Conservation (phyloP, 257 asterid genomes). For the Fraxinus anomala region DNA sequence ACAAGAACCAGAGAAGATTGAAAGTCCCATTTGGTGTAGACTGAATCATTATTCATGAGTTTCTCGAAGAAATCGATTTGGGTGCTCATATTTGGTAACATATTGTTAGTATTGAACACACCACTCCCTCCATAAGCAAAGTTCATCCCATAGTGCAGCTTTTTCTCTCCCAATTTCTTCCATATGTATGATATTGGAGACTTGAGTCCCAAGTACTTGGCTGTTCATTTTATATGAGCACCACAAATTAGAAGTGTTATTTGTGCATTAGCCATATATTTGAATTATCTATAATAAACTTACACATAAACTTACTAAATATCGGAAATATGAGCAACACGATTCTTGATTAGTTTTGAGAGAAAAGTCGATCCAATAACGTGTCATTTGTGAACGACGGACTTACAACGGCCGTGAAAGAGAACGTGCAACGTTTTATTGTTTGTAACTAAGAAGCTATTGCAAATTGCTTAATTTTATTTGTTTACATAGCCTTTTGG, state of each 20-base stretch:
- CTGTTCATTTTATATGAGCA: slow-evolving; percentile 37
- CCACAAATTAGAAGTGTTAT: not conserved
- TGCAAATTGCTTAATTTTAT: not conserved
- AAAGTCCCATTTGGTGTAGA: slow-evolving; percentile 51
- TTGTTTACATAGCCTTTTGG: not conserved
- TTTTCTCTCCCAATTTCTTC: slow-evolving; percentile 53
- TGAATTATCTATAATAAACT: not conserved
- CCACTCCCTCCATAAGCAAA: slow-evolving; percentile 97
- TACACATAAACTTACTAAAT: too few species aligned
- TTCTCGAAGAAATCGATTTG: not conserved
- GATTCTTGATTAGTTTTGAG: not conserved
- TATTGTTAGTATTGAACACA: slow-evolving; percentile 55
- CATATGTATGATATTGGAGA: slow-evolving; percentile 70
- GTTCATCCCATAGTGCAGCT: slow-evolving; percentile 59
- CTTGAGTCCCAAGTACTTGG: slow-evolving; percentile 63
- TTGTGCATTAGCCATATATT: not conserved
- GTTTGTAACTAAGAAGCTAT: not conserved
- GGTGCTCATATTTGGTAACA: slow-evolving; percentile 56
- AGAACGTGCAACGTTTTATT: not conserved
- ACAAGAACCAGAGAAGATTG: slow-evolving; percentile 57
- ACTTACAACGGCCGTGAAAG: not conserved
- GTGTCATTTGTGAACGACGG: too few species aligned
- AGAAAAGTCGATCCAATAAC: too few species aligned
- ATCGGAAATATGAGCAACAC: not conserved
- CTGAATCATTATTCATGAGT: slow-evolving; percentile 20